These are phyloP conservation scores for Cyberlindnera amylophila DNA, from an alignment of 805 yeast species.

Conservation along the genomic window DNA sequence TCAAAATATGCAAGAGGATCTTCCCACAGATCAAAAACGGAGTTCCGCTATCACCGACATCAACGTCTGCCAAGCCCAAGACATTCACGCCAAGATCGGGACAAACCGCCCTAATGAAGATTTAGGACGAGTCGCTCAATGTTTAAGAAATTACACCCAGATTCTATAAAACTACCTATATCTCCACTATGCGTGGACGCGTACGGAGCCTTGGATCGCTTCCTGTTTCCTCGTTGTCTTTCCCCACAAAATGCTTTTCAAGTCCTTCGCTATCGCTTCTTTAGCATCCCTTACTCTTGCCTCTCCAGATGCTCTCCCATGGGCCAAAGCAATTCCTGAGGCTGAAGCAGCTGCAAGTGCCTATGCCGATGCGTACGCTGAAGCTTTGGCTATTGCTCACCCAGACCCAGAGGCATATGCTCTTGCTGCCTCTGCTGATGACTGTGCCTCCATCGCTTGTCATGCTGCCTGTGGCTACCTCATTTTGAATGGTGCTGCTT, in stretches of 20 bases:
- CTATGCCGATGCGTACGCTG: slow-evolving; percentile 24
- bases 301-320: slow-evolving; percentile 15
- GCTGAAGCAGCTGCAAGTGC: slow-evolving; percentile 23
- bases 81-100: not conserved
- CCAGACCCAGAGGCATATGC: slow-evolving; percentile 30
- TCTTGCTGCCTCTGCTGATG: slow-evolving; percentile 28
- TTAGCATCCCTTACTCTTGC: slow-evolving; percentile 3
- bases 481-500: slow-evolving; percentile 29
- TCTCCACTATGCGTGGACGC: not conserved
- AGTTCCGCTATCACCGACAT: not conserved
- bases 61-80: not conserved
- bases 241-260: slow-evolving; percentile 2
- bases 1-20: too few species aligned
- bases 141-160: not conserved
- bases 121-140: too few species aligned
- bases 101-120: too few species aligned
- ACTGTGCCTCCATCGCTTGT: slow-evolving; percentile 29
- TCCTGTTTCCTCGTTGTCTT: not conserved
- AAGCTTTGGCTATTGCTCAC: slow-evolving; percentile 26
- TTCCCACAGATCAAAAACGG: not conserved
- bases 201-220: not conserved
- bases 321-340: slow-evolving; percentile 18
- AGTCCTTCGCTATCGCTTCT: slow-evolving; percentile 2
- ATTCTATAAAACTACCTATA: not conserved
- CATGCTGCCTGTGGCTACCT: slow-evolving; percentile 33